Base-by-base conservation (phyloP, 1,139 yeast genomes). In the Geotrichum macrosporum region DNA sequence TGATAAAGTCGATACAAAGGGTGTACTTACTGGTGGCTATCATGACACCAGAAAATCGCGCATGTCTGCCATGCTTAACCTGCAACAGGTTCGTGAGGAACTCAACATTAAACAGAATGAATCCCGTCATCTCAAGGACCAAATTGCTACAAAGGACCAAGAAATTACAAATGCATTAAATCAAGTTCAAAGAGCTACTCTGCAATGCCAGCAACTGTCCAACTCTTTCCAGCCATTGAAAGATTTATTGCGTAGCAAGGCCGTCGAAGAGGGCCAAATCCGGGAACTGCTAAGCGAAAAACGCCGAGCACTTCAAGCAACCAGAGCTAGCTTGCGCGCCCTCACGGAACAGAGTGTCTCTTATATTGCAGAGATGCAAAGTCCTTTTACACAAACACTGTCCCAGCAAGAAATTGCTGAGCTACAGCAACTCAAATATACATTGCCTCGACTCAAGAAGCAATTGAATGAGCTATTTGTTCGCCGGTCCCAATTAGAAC, bases 21-120 rank as follows among this genome's bases (percentile, higher is more conserved):
- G 98, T 64, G 84, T 83, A 1, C 67, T 92, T 46, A 81, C 88
- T 15, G 98, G 98, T 66, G 98, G 98, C 44, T 88, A 76, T 60
- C 75, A 85, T 56, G 94, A 87, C 59, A 75, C 74, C 53, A 75
- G 78, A 55, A 70, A 69, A 39, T 82, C 89, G 0, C 73, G 94
- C 54, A 66, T 89, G 41, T 95, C 86, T 56, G 80, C 84, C 2
- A 71, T 86, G 57, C 77, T 77, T 48, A 62, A 68, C 19, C 75
- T 82, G 53, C 39, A 35, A 22, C 22, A 30, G 47, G 78, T 82
- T 59, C 74, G 74, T 48, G 63, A 65, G 4, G 81, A 78, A 38
- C 68, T 76, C 29, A 65, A 56, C 5, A 70, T 68, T 16, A 68
- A 72, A 4, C 66, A 68, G 18, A 56, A 53, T 1, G 72, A 74